Conservation (phyloP, 495 filamentous ascomycete genomes). For the Tuber indicum region DNA sequence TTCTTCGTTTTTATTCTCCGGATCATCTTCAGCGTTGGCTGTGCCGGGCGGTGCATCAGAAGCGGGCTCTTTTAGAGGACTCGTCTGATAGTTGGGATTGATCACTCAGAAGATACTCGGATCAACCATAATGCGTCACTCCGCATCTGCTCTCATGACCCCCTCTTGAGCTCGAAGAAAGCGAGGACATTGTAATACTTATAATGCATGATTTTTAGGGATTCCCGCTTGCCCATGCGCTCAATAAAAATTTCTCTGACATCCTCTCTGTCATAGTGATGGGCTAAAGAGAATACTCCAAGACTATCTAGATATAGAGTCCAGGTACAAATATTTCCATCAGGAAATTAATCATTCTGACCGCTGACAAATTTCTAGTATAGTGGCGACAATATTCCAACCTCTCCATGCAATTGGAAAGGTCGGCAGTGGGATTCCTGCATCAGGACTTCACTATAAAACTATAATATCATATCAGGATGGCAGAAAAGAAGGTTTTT, state of each 20-base stretch:
- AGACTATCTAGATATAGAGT: no score
- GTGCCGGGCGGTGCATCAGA: conserved; percentile 10
- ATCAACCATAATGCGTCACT: conserved; percentile 87
- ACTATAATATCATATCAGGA: no score
- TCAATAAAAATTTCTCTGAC: conserved; percentile 64
- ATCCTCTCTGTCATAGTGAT: conserved; percentile 67
- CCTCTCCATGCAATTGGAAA: no score
- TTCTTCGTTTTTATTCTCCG: conserved; percentile 29
- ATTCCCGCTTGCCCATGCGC: conserved; percentile 77
- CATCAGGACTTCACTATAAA: no score
- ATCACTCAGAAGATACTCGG: conserved; percentile 78
- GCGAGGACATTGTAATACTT: conserved; percentile 76
- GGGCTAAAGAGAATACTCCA: conserved; percentile 70
- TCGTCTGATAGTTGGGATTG: conserved; percentile 83
- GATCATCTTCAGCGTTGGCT: conserved; percentile 22
- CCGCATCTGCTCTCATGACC: conserved; percentile 78
- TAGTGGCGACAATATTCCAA: no score
- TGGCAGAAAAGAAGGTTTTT: no score
- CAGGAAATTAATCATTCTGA: no score
- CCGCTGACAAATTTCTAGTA: no score
- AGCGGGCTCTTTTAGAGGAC: conserved; percentile 40
- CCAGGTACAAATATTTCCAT: no score
- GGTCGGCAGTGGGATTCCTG: no score
- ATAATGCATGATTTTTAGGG: conserved; percentile 77
- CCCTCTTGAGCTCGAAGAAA: conserved; percentile 76